phyloP scores from a whole-genome alignment of 1,139 yeast genomes.

The Sugiyamaella grinbergsii region DNA sequence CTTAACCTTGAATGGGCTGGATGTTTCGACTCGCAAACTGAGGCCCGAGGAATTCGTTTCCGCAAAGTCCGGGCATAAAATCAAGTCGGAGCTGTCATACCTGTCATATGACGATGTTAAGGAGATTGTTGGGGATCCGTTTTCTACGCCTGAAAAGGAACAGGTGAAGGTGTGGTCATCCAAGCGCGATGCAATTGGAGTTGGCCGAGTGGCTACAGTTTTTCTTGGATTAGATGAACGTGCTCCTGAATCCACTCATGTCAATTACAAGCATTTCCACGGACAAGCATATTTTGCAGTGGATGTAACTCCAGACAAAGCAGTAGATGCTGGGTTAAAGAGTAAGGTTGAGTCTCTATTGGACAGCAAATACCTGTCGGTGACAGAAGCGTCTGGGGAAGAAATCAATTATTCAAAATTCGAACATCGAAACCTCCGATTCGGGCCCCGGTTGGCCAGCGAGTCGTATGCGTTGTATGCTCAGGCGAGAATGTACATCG shows the following conservation, averaged over 20 bases:
- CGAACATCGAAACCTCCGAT: slow-evolving; percentile 18
- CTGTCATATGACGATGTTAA: slow-evolving; percentile 31
- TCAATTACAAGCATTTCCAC: slow-evolving; percentile 44
- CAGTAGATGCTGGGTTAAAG: slow-evolving; percentile 29
- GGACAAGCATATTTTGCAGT: slow-evolving; percentile 82
- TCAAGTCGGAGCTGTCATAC: slow-evolving; percentile 16
- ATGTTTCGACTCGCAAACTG: slow-evolving; percentile 23
- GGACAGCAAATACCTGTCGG: slow-evolving; percentile 39
- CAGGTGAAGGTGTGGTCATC: slow-evolving; percentile 40
- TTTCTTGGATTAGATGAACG: slow-evolving; percentile 71
- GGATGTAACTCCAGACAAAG: slow-evolving; percentile 51
- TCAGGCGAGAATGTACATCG: slow-evolving; percentile 81
- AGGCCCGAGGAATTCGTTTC: background rate
- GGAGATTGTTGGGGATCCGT: slow-evolving; percentile 42
- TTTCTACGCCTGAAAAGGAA: slow-evolving; percentile 33
- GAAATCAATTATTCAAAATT: slow-evolving; percentile 5
- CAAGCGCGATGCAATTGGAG: slow-evolving; percentile 44
- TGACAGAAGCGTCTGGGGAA: slow-evolving; percentile 7
- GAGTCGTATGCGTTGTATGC: slow-evolving; percentile 65
- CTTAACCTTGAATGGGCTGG: slow-evolving; percentile 50
- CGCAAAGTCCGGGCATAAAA: background rate
- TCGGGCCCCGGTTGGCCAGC: slow-evolving; percentile 31
- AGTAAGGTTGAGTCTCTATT: slow-evolving; percentile 27
- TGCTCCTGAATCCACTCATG: slow-evolving; percentile 31
- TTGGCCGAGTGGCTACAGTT: slow-evolving; percentile 49